Conservation (phyloP, 257 asterid species). For the Solanum pinnatisectum region DNA sequence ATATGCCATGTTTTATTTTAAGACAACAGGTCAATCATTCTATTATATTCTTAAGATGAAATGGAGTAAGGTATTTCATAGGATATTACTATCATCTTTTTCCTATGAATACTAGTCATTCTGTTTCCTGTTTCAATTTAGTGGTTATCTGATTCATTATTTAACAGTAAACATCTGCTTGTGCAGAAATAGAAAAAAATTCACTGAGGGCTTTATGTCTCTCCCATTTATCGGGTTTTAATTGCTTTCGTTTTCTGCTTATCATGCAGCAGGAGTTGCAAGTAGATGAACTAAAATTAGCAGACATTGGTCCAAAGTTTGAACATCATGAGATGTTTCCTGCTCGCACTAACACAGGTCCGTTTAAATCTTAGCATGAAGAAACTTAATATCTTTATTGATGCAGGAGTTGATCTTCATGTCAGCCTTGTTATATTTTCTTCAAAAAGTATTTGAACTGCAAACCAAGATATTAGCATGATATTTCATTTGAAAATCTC, state of each 20-base stretch:
- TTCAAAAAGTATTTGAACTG: background rate
- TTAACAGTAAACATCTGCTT: background rate
- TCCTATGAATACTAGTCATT: background rate
- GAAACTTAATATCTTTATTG: background rate
- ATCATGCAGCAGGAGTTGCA: constrained; percentile 39
- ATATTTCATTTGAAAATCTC: background rate
- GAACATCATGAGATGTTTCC: constrained; percentile 77
- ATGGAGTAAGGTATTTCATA: background rate
- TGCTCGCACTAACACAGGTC: constrained; percentile 91
- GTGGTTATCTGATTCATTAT: background rate
- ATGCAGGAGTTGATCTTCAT: constrained; percentile 15
- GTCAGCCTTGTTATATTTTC: constrained; percentile 3
- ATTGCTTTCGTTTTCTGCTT: background rate
- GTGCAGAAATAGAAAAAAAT: background rate
- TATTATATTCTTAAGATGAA: background rate
- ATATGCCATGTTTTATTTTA: background rate
- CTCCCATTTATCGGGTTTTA: background rate
- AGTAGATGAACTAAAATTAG: constrained; percentile 68
- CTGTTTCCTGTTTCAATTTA: background rate
- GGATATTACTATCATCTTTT: background rate
- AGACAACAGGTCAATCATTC: background rate
- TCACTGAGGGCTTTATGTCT: background rate
- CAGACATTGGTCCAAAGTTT: constrained; percentile 82
- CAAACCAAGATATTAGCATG: background rate
- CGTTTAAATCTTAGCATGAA: background rate